phyloP scores from a whole-genome alignment of 768 basidiomycete genomes.

The Rubroboletus satanas region DNA sequence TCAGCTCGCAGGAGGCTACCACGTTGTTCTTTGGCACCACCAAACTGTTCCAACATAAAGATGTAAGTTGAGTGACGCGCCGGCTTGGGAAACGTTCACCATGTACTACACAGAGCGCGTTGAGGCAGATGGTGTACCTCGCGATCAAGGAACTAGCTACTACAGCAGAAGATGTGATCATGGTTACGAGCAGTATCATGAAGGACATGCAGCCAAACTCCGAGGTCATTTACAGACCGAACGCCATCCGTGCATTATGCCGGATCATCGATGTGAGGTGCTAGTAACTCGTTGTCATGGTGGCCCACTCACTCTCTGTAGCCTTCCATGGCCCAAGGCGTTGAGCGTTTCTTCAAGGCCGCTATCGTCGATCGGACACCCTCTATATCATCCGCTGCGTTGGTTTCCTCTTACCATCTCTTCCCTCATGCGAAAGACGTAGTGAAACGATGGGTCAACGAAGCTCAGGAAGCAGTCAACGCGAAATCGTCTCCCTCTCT shows the following conservation, averaged over 20 bases:
- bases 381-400: constrained; percentile 91
- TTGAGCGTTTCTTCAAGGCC: constrained; percentile 98
- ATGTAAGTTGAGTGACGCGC: constrained; percentile 56
- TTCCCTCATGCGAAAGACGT: constrained; percentile 92
- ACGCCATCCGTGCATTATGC: constrained; percentile 94
- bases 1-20: constrained; percentile 94
- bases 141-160: constrained; percentile 96
- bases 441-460: constrained; percentile 99
- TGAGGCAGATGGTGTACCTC: constrained; percentile 97
- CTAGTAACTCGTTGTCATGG: constrained; percentile 35
- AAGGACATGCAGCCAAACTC: constrained; percentile 99
- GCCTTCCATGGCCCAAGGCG: constrained; percentile 99
- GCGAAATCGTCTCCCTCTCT: constrained; percentile 75
- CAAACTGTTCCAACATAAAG: constrained; percentile 98
- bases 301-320: constrained; percentile 30
- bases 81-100: constrained; percentile 1
- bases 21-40: constrained; percentile 98
- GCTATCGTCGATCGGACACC: constrained; percentile 97
- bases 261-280: constrained; percentile 90
- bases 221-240: constrained; percentile 97
- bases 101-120: constrained; percentile 60
- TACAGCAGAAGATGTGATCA: constrained; percentile 98
- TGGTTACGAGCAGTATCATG: constrained; percentile 99
- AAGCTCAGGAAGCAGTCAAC: constrained; percentile 93
- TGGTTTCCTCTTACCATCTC: constrained; percentile 96